Base-by-base conservation (phyloP, 2,329 filamentous ascomycete species). In the Chalara sp. region DNA sequence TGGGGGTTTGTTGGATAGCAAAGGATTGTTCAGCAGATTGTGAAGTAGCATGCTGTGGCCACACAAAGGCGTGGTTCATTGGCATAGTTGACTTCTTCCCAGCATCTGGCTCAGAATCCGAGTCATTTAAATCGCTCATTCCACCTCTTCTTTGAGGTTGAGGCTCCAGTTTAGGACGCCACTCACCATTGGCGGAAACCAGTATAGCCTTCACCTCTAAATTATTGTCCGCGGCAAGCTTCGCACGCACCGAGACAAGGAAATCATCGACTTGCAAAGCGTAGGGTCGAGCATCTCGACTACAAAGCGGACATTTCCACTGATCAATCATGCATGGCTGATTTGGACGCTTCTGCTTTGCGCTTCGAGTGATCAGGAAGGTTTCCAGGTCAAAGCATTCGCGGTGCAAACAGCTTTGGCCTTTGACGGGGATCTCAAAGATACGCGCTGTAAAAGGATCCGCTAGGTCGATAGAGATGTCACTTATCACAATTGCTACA, bases 311-410 rank as follows among this genome's bases (percentile, higher is more conserved):
- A 61, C 93, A 99, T 56, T 79, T 85, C 90, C 91, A 96, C 48
- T 80, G 79, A 61, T 93, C 88, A 0, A 79, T 72, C 49, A 77
- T 69, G 1, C 74, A 75, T 6, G 79, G 80, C 57, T 83, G 76
- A 29, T 61, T 57, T 29, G 68, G 65, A 53, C 75, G 76, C 11
- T 70, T 68, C 5, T 74, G 72, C 41, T 65, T 69, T 29, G 65
- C 67, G 28, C 59, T 64, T 12, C 88, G 81, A 5, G 85, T 88
- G 11, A 74, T 67, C 6, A 99, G 76, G 72, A 89, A 97, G 1
- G 80, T 91, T 21, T 86, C 78, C 6, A 96, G 80, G 65, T 97
- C 92, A 64, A 97, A 96, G 64, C 90, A 96, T 63, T 96, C 89
- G 35, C 85, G 72, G 64, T 99, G 92, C 29, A 72, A 72, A 65